Conservation (phyloP, 345 rosid species). For the Pistacia integerrima region DNA sequence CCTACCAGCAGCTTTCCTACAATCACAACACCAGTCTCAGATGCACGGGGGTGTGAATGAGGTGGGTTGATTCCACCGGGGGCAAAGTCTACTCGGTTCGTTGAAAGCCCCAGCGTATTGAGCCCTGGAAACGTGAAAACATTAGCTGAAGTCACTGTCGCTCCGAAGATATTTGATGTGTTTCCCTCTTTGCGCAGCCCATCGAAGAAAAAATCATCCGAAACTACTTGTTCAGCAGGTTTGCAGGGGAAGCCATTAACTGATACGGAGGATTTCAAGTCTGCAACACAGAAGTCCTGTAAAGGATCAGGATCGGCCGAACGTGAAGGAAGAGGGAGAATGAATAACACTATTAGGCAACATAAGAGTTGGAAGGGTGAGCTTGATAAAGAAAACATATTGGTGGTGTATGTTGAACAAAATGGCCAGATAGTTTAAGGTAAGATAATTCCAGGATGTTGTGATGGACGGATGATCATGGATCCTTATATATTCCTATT, state of each 20-base stretch:
- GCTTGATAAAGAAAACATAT: conserved; percentile 31
- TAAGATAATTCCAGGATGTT: background rate
- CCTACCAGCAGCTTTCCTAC: conserved; percentile 69
- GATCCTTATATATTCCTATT: conserved; percentile 11
- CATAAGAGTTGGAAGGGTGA: conserved; percentile 13
- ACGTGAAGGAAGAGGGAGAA: conserved; percentile 40
- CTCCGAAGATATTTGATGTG: conserved; percentile 47
- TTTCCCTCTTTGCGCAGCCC: conserved; percentile 51
- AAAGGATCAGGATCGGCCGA: conserved; percentile 60
- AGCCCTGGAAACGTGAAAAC: conserved; percentile 62
- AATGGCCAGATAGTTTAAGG: background rate
- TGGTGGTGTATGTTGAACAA: background rate
- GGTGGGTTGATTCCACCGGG: conserved; percentile 69
- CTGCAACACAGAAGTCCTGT: conserved; percentile 75
- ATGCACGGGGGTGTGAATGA: conserved; percentile 68
- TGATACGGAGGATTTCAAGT: conserved; percentile 38
- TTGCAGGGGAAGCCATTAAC: conserved; percentile 83
- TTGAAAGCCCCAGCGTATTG: conserved; percentile 65
- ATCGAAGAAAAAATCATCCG: conserved; percentile 69
- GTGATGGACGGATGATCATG: conserved; percentile 13
- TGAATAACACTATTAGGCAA: conserved; percentile 27
- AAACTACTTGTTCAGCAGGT: conserved; percentile 40
- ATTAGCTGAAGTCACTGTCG: conserved; percentile 36
- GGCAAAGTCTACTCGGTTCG: conserved; percentile 68
- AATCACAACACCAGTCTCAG: conserved; percentile 54